Evolutionary conservation across 176 grass and related monocot species (phyloP).

Genomic region (Hordeum marinum): DNA sequence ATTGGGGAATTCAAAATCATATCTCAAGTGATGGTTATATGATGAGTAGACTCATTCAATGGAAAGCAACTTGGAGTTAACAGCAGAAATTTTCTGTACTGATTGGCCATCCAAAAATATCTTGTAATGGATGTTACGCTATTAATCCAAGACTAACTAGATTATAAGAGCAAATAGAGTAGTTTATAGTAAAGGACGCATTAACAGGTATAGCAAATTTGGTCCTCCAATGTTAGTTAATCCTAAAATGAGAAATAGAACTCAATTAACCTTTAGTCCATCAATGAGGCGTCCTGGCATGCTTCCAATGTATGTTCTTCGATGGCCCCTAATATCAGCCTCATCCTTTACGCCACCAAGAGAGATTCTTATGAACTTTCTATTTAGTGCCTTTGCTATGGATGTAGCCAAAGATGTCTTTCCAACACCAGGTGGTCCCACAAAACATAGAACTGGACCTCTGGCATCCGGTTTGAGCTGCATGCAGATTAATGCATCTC

Average conservation of each 20-base stretch:
- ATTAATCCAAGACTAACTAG: constrained; percentile 9
- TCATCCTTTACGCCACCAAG: constrained; percentile 98
- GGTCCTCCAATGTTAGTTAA: constrained; percentile 4
- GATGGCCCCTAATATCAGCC: constrained; percentile 97
- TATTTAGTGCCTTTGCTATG: constrained; percentile 81
- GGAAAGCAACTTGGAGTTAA: neutral
- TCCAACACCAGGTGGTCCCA: constrained; percentile 97
- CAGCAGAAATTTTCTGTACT: neutral
- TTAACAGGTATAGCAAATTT: neutral
- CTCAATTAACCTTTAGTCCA: constrained; percentile 71
- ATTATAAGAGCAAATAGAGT: constrained; percentile 10
- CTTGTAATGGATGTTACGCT: neutral
- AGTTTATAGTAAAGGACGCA: neutral
- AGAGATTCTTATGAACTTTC: constrained; percentile 95
- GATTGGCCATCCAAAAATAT: neutral
- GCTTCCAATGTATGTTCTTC: constrained; percentile 98
- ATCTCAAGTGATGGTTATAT: neutral
- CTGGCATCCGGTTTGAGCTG: constrained; percentile 99
- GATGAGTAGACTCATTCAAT: constrained; percentile 1
- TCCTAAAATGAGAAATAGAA: constrained; percentile 17
- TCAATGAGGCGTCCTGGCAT: constrained; percentile 99
- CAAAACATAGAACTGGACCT: constrained; percentile 93
- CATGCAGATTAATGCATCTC: constrained; percentile 15
- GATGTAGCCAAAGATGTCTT: constrained; percentile 98
- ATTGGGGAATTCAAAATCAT: neutral